Conservation (phyloP, 2,329 filamentous ascomycete species). For the Alternaria conjuncta region DNA sequence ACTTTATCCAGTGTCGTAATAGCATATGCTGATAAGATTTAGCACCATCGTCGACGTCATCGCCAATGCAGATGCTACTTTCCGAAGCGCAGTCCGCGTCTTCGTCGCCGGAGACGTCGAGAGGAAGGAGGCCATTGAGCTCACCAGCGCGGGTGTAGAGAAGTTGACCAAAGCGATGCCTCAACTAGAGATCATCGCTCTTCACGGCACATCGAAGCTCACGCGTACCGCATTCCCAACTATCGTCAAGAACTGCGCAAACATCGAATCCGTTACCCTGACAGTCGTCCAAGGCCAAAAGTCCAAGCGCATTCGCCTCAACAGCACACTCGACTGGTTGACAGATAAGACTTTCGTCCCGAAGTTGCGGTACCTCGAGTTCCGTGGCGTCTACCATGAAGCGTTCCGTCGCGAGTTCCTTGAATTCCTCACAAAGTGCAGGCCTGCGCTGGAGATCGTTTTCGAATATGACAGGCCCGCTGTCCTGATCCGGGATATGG, state of each 20-base stretch:
- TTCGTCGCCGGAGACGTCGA: background rate
- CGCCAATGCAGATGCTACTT: constrained; percentile 1
- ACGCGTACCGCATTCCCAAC: constrained; percentile 1
- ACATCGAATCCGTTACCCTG: constrained; percentile 1
- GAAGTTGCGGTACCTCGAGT: constrained; percentile 2
- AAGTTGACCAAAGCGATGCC: constrained; percentile 2
- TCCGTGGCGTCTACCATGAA: constrained; percentile 3
- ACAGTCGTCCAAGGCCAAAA: constrained; percentile 1
- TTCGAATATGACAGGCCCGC: background rate
- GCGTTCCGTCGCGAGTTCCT: constrained; percentile 2
- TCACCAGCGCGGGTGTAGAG: background rate
- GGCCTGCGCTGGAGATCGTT: constrained; percentile 1
- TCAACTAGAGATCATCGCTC: background rate
- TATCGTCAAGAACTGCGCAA: background rate
- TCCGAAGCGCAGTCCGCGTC: constrained; percentile 1
- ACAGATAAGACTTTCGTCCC: background rate
- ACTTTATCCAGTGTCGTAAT: background rate
- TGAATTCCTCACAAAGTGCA: constrained; percentile 4
- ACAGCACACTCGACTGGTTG: constrained; percentile 1
- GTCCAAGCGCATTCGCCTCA: constrained; percentile 1
- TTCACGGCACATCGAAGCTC: background rate
- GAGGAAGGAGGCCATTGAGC: background rate
- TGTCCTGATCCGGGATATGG: background rate
- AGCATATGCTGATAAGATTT: background rate
- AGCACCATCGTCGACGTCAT: constrained; percentile 2